Percentiles rank a stretch among this genome's conserved stretches.
Evolutionary conservation across 164 flowering plant genomes (phyloP).

Genomic region (Taxillus chinensis): DNA sequence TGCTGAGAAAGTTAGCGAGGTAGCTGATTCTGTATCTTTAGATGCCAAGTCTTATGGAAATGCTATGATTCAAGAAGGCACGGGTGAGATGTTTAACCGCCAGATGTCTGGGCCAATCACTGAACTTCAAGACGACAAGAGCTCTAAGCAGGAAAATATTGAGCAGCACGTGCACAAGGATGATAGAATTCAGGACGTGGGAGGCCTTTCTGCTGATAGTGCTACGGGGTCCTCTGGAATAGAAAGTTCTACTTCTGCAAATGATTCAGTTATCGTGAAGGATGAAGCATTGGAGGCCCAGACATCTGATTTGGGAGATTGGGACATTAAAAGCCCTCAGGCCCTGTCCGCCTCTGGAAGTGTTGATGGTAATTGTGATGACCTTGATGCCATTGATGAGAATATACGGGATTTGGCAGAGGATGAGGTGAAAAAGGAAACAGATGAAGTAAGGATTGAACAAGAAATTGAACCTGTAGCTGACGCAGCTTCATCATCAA

Average conservation of each 20-base stretch:
- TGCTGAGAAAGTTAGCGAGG: constrained; percentile 7
- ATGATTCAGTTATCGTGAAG: constrained; percentile 6
- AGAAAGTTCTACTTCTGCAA: constrained; percentile 9
- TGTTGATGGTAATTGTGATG: constrained; percentile 1
- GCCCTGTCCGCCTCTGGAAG: constrained; percentile 10
- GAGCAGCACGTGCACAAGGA: constrained; percentile 2
- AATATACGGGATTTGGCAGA: constrained; percentile 15
- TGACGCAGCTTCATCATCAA: constrained; percentile 12
- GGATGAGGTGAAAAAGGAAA: constrained; percentile 12
- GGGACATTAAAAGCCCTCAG: constrained; percentile 9
- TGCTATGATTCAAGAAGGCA: constrained; percentile 12
- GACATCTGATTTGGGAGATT: constrained; percentile 9
- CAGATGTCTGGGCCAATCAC: too few species aligned
- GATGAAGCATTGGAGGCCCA: constrained; percentile 10
- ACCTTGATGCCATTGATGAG: constrained; percentile 12
- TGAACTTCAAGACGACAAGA: constrained; percentile 1
- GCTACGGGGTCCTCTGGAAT: not conserved
- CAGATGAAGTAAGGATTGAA: constrained; percentile 10
- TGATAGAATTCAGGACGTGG: too few species aligned
- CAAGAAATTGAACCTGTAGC: constrained; percentile 13
- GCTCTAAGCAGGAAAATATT: not conserved
- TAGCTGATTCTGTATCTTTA: constrained; percentile 5
- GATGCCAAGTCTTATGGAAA: constrained; percentile 14
- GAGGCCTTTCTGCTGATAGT: too few species aligned
- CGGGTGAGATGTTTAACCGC: constrained; percentile 1